Evolutionary conservation across 2,329 filamentous ascomycete species (phyloP).

Genomic region (Lachnellula cervina): DNA sequence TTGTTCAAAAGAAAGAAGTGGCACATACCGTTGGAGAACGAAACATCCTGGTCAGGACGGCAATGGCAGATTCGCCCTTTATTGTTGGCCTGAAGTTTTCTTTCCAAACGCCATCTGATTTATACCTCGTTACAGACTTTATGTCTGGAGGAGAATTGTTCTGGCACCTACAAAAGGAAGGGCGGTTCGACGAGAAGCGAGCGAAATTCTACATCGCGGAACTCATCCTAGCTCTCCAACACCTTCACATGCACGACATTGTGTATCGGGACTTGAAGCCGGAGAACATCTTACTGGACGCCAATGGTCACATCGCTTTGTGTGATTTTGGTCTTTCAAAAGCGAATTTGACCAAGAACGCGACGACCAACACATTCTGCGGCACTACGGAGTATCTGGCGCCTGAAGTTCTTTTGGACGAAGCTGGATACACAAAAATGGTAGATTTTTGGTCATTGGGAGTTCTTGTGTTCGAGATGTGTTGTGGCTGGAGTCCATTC

Average conservation of each 20-base stretch:
- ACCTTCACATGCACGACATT: conserved; percentile 94
- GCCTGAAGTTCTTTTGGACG: conserved; percentile 89
- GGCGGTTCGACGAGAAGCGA: conserved; percentile 86
- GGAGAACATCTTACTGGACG: conserved; percentile 94
- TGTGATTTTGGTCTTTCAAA: conserved; percentile 98
- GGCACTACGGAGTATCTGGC: conserved; percentile 97
- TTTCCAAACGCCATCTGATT: conserved; percentile 93
- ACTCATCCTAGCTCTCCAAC: conserved; percentile 88
- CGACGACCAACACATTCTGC: conserved; percentile 98
- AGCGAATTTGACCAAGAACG: conserved; percentile 93
- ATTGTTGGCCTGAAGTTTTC: conserved; percentile 98
- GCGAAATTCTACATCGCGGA: conserved; percentile 99
- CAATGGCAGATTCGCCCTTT: conserved; percentile 92
- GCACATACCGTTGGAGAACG: conserved; percentile 94
- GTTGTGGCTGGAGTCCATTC: conserved; percentile 98
- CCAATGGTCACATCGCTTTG: conserved; percentile 94
- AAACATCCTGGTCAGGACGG: conserved; percentile 94
- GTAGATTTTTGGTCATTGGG: conserved; percentile 99
- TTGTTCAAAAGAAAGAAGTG: conserved; percentile 99
- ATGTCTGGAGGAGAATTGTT: conserved; percentile 99
- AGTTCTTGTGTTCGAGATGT: conserved; percentile 98
- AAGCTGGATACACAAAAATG: conserved; percentile 99
- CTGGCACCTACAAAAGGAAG: conserved; percentile 97
- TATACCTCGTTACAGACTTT: conserved; percentile 98
- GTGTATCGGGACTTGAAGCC: conserved; percentile 97